Evolutionary conservation across 139 green algal species (phyloP).

Genomic region (Volvox africanus): DNA sequence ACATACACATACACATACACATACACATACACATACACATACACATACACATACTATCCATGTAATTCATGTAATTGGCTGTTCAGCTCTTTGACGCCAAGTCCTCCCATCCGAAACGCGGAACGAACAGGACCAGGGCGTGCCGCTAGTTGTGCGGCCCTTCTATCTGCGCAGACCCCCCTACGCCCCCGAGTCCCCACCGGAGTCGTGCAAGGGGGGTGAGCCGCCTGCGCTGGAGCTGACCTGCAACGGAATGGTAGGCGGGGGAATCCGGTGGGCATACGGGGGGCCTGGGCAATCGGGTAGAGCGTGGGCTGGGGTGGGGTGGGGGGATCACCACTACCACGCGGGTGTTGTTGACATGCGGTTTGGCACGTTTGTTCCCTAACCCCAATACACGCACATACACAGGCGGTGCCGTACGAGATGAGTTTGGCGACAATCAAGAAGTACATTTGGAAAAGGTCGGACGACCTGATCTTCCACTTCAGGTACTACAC

Average conservation of each 20-base stretch:
- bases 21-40: no score
- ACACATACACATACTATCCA: no score
- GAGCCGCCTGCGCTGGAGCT: conserved; percentile 61
- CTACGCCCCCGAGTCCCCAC: background rate
- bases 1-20: no score
- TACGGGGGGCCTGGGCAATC: background rate
- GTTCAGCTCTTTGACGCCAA: no score
- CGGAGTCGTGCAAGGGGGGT: background rate
- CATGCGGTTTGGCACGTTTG: no score
- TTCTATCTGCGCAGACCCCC: conserved; percentile 38
- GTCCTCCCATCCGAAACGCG: no score
- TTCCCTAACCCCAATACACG: no score
- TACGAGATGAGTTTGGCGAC: conserved; percentile 87
- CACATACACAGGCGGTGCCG: conserved; percentile 70
- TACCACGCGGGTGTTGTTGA: no score
- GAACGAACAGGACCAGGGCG: background rate
- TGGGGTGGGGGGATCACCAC: background rate
- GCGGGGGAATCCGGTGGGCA: background rate
- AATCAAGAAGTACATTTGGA: conserved; percentile 91
- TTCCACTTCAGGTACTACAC: conserved; percentile 71
- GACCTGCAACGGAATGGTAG: conserved; percentile 73
- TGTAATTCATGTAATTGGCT: no score
- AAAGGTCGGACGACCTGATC: conserved; percentile 84
- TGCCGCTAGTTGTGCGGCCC: conserved; percentile 24
- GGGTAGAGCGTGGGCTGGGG: background rate